phyloP scores from a whole-genome alignment of 176 grass and related monocot species.

The Urochloa ruziziensis region DNA sequence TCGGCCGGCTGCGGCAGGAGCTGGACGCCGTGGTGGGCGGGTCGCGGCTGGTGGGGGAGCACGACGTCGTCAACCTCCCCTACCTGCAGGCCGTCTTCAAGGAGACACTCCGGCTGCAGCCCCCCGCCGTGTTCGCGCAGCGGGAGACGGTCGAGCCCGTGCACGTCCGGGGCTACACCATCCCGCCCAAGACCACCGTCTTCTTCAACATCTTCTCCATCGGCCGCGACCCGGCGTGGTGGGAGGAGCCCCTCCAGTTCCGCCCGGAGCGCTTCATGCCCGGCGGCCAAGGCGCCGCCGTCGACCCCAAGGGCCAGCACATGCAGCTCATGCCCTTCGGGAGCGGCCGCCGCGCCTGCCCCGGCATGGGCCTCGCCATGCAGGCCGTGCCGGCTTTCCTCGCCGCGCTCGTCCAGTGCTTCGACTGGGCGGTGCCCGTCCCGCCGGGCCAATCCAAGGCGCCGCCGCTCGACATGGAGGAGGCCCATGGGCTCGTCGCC shows the following conservation, averaged over 20 bases:
- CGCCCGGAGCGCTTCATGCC: constrained; percentile 45
- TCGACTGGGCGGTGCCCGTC: constrained; percentile 48
- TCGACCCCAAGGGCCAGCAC: constrained; percentile 58
- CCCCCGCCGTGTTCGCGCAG: constrained; percentile 31
- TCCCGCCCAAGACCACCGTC: constrained; percentile 43
- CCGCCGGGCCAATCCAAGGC: neutral
- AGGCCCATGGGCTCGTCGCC: constrained; percentile 43
- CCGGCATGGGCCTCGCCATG: constrained; percentile 59
- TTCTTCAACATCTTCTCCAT: constrained; percentile 64
- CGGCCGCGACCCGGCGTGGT: constrained; percentile 45
- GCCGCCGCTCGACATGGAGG: constrained; percentile 58
- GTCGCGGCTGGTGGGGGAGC: constrained; percentile 39
- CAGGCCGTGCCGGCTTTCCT: constrained; percentile 57
- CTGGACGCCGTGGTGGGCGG: constrained; percentile 38
- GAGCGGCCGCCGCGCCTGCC: constrained; percentile 68
- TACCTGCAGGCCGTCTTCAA: constrained; percentile 64
- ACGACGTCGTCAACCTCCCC: constrained; percentile 35
- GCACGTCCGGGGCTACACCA: constrained; percentile 46
- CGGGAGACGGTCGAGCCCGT: constrained; percentile 45
- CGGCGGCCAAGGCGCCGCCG: neutral
- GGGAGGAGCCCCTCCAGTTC: constrained; percentile 48
- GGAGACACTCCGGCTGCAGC: constrained; percentile 56
- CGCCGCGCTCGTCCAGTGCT: constrained; percentile 67
- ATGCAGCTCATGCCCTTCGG: constrained; percentile 73
- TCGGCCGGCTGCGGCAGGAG: constrained; percentile 32